Percentiles rank a stretch among this genome's conserved stretches.
These are phyloP conservation scores for Plasmodium vinckei DNA, from an alignment of 169 alveolate genomes.

Conservation along the genomic window DNA sequence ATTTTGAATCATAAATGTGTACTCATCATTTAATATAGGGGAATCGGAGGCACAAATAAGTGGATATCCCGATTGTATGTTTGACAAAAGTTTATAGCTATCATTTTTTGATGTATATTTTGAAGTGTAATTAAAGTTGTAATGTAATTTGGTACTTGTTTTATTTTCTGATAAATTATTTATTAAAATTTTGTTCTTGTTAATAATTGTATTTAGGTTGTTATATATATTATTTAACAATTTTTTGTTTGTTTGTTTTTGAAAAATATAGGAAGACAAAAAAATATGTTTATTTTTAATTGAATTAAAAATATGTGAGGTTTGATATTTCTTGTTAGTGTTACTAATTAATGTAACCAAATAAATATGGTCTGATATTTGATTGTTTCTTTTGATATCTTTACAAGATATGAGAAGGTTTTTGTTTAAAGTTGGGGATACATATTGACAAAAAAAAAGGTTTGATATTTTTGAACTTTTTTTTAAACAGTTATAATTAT, in stretches of 20 bases:
- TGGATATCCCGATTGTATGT: too few relatives aligned
- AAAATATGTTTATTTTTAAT: not conserved
- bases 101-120: too few relatives aligned
- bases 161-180: not conserved
- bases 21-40: too few relatives aligned
- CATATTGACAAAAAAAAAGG: conserved; percentile 65
- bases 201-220: not conserved
- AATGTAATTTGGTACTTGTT: not conserved
- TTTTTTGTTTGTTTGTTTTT: conserved; percentile 2
- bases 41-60: too few relatives aligned
- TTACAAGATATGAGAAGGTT: conserved; percentile 13
- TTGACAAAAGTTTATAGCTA: too few relatives aligned
- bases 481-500: conserved; percentile 39
- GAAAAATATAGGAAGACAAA: conserved; percentile 3
- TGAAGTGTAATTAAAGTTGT: too few relatives aligned
- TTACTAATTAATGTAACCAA: not conserved
- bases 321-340: not conserved
- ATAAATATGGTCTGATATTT: conserved; percentile 17
- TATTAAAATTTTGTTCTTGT: not conserved
- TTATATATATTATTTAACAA: not conserved
- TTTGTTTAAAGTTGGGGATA: conserved; percentile 47
- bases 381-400: conserved; percentile 39
- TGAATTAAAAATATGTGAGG: not conserved
- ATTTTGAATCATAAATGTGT: too few relatives aligned
- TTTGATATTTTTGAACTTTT: conserved; percentile 16